Evolutionary conservation across 495 filamentous ascomycete genomes (phyloP).

Genomic region (Bacidia gigantensis): DNA sequence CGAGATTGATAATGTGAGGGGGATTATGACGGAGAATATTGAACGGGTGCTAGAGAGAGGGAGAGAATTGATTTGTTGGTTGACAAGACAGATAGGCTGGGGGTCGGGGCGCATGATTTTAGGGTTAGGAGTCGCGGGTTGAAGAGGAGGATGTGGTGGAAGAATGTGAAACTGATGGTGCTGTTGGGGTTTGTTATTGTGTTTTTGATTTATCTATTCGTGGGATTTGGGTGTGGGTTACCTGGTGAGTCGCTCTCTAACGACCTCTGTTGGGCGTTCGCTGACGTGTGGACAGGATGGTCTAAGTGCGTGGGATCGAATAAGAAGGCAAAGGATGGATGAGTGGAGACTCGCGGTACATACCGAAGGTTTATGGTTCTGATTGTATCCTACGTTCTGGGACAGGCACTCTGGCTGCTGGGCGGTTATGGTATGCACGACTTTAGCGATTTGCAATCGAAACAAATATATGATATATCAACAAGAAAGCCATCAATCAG

Average conservation of each 20-base stretch:
- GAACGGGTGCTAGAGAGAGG: slow-evolving; percentile 89
- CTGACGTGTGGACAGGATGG: slow-evolving; percentile 7
- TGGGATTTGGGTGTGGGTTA: slow-evolving; percentile 62
- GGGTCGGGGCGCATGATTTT: slow-evolving; percentile 78
- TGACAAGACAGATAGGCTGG: slow-evolving; percentile 89
- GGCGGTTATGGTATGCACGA: no score
- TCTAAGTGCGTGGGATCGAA: slow-evolving; percentile 14
- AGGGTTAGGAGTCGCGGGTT: slow-evolving; percentile 69
- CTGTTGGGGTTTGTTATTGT: slow-evolving; percentile 67
- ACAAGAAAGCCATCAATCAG: neutral
- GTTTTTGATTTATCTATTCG: slow-evolving; percentile 69
- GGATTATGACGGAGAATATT: slow-evolving; percentile 99
- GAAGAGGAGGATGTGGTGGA: slow-evolving; percentile 97
- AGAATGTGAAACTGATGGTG: slow-evolving; percentile 90
- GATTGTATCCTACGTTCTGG: neutral
- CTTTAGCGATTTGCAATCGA: no score
- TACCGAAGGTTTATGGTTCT: neutral
- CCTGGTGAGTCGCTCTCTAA: slow-evolving; percentile 27
- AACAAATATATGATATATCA: neutral
- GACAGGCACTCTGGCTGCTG: neutral
- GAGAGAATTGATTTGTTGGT: slow-evolving; percentile 92
- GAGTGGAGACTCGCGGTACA: neutral
- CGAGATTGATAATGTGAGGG: slow-evolving; percentile 85
- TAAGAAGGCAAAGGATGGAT: neutral
- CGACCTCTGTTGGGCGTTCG: neutral